Percentiles rank a stretch among this genome's conserved stretches.
phyloP scores from a whole-genome alignment of 2,329 filamentous ascomycete genomes.

The Orbilia ellipsospora region DNA sequence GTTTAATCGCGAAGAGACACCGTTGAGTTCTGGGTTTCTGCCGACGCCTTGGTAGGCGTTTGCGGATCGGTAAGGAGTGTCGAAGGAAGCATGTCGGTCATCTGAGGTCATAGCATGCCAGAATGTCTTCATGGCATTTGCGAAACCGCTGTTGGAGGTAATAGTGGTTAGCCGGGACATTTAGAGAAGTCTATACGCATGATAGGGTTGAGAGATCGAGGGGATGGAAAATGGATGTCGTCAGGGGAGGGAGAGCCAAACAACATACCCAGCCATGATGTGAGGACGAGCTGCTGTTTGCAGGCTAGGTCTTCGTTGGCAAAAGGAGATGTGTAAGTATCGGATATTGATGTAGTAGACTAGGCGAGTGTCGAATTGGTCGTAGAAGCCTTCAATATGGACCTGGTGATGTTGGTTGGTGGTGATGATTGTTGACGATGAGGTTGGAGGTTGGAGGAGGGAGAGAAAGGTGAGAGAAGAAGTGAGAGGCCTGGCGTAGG shows the following conservation, averaged over 20 bases:
- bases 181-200: not conserved
- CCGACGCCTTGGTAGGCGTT: conserved; percentile 70
- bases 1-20: conserved; percentile 73
- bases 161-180: not conserved
- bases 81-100: conserved; percentile 86
- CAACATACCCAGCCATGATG: conserved; percentile 52
- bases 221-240: not conserved
- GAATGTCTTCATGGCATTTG: conserved; percentile 83
- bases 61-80: conserved; percentile 81
- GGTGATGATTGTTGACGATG: not conserved
- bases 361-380: conserved; percentile 23
- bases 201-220: conserved; percentile 5
- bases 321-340: not conserved
- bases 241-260: conserved; percentile 24
- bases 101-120: conserved; percentile 90
- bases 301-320: conserved; percentile 4
- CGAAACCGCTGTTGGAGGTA: conserved; percentile 62
- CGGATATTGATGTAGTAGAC: not conserved
- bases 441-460: conserved; percentile 30
- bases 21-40: conserved; percentile 83
- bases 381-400: not conserved
- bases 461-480: conserved; percentile 54
- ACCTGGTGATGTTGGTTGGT: too few species aligned
- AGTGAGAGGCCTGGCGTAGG: conserved; percentile 43
- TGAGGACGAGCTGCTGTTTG: conserved; percentile 20